Base-by-base conservation (phyloP, 106 monocot species). In the Alisma plantagoaquatica region DNA sequence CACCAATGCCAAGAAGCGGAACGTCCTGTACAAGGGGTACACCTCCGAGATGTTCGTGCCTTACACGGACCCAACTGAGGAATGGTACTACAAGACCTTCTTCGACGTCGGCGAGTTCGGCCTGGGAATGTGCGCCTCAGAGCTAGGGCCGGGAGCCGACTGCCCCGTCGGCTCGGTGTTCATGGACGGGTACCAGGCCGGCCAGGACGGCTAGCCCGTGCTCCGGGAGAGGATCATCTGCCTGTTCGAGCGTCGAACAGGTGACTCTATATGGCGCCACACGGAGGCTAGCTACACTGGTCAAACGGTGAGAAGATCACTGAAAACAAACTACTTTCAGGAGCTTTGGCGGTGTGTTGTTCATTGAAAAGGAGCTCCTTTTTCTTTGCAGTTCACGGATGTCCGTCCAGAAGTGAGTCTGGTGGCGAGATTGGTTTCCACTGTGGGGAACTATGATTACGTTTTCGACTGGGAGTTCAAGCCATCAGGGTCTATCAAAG, bases 381-480 rank as follows among this genome's bases (percentile, higher is more conserved):
- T 62, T 4, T 29, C 24, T 49, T 30, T 29, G 42, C 59, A 81
- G 81, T 46, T 81, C 1, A 85, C 66, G 0, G 84, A 84, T 46
- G 75, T 64, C 7, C 31, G 80, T 6, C 66, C 57, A 15, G 84
- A 91, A 3, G 75, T 78, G 41, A 85, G 63, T 62, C 58, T 91
- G 24, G 84, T 85, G 17, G 84, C 78, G 59, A 84, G 91, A 43
- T 77, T 75, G 73, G 81, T 91, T 10, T 26, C 67, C 6, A 75
- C 77, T 0, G 25, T 57, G 0, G 73, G 70, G 8, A 91, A 85
- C 53, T 91, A 85, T 25, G 84, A 91, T 41, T 91, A 84, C 30
- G 63, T 91, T 2, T 29, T 72, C 1, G 91, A 85, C 31, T 81
- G 84, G 91, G 84, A 91, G 35, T 85, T 91, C 67, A 91, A 85